These are phyloP conservation scores for Trypanosoma rangeli DNA, from an alignment of 208 protist species.

Conservation along the genomic window DNA sequence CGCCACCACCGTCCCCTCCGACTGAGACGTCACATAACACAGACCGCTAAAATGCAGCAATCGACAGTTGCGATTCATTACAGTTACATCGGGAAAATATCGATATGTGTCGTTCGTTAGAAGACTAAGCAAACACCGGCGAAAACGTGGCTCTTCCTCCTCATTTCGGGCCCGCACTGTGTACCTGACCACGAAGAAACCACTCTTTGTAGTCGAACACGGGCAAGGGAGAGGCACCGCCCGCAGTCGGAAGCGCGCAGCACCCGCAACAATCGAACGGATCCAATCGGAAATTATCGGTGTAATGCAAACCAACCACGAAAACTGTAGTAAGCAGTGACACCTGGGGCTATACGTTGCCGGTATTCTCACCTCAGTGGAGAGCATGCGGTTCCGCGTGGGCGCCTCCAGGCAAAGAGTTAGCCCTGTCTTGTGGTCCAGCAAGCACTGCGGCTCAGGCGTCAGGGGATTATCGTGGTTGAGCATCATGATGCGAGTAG, in stretches of 20 bases:
- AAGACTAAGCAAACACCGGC: slow-evolving; percentile 41
- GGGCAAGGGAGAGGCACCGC: slow-evolving; percentile 62
- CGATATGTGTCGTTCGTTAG: slow-evolving; percentile 39
- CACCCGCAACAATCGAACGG: slow-evolving; percentile 66
- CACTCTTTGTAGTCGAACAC: slow-evolving; percentile 27
- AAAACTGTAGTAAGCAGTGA: slow-evolving; percentile 64
- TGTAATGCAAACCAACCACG: slow-evolving; percentile 74
- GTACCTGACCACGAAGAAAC: slow-evolving; percentile 43
- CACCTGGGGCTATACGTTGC: slow-evolving; percentile 52
- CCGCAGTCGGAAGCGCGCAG: slow-evolving; percentile 52
- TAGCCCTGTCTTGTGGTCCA: slow-evolving; percentile 62
- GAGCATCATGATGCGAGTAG: slow-evolving; percentile 53
- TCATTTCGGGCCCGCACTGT: slow-evolving; percentile 27
- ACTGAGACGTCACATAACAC: slow-evolving; percentile 51
- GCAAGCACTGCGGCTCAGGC: slow-evolving; percentile 42
- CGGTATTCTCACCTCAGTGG: slow-evolving; percentile 61
- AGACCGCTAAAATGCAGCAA: slow-evolving; percentile 69
- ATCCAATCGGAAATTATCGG: slow-evolving; percentile 74
- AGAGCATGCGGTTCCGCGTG: slow-evolving; percentile 57
- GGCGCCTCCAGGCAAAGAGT: slow-evolving; percentile 49
- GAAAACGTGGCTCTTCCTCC: slow-evolving; percentile 47
- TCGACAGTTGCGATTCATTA: slow-evolving; percentile 65
- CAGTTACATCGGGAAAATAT: slow-evolving; percentile 65
- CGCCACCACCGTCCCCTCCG: slow-evolving; percentile 33
- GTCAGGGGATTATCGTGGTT: slow-evolving; percentile 43